These are phyloP conservation scores for Cladosporium sp. DNA, from an alignment of 2,329 filamentous ascomycete species.

Conservation along the genomic window DNA sequence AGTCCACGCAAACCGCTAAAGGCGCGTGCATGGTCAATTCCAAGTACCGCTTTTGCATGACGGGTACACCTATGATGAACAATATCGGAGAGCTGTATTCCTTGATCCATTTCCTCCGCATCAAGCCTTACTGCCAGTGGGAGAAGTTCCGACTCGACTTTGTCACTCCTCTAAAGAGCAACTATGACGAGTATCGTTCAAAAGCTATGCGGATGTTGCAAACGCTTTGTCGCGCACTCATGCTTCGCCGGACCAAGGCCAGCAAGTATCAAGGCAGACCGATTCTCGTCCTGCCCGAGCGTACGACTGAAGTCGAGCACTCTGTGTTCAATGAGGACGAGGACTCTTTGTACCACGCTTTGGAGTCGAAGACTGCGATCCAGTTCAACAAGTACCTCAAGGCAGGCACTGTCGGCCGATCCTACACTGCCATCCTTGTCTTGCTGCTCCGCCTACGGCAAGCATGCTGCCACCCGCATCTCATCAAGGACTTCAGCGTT, in stretches of 20 bases:
- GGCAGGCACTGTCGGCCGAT: slow-evolving; percentile 59
- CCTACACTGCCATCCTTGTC: slow-evolving; percentile 76
- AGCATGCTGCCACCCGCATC: slow-evolving; percentile 69
- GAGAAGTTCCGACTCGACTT: slow-evolving; percentile 57
- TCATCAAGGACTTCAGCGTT: slow-evolving; percentile 60
- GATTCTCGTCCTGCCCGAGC: slow-evolving; percentile 61
- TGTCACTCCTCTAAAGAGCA: slow-evolving; percentile 45
- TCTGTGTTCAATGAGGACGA: slow-evolving; percentile 64
- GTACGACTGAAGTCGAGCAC: slow-evolving; percentile 55
- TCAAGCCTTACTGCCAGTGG: slow-evolving; percentile 65
- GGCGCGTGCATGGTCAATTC: slow-evolving; percentile 55
- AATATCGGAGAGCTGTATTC: slow-evolving; percentile 70
- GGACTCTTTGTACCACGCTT: slow-evolving; percentile 54
- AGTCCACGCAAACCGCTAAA: slow-evolving; percentile 53
- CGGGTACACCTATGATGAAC: slow-evolving; percentile 87
- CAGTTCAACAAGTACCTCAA: slow-evolving; percentile 72
- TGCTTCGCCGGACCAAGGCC: slow-evolving; percentile 75
- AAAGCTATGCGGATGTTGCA: slow-evolving; percentile 66
- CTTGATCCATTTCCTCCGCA: slow-evolving; percentile 68
- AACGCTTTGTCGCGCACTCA: slow-evolving; percentile 68
- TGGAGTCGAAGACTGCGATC: slow-evolving; percentile 62
- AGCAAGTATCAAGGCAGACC: slow-evolving; percentile 74
- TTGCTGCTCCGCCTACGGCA: slow-evolving; percentile 74
- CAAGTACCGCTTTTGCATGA: slow-evolving; percentile 65
- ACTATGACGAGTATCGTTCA: slow-evolving; percentile 23